Conservation (phyloP, 768 basidiomycete species). For the Agrocybe pediades region DNA sequence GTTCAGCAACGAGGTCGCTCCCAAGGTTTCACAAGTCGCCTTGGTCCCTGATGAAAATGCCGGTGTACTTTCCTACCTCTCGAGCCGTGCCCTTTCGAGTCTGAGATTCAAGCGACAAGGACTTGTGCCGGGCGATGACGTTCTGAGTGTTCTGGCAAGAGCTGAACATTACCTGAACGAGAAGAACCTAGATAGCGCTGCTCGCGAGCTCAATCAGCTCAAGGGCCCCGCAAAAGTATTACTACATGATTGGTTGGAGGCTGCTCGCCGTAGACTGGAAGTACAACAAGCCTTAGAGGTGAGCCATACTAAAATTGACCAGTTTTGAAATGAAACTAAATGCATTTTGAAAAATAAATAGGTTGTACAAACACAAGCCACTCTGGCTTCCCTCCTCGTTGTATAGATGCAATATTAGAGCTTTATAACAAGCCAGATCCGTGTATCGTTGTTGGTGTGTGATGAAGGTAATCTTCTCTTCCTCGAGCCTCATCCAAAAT, state of each 20-base stretch:
- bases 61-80: conserved; percentile 83
- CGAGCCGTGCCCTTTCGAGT: conserved; percentile 73
- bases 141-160: conserved; percentile 82
- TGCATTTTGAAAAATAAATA: conserved; percentile 35
- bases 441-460: conserved; percentile 2
- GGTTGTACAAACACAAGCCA: conserved; percentile 86
- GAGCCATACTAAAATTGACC: conserved; percentile 15
- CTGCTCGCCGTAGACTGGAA: conserved; percentile 84
- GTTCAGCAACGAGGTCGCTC: conserved; percentile 83
- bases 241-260: conserved; percentile 86
- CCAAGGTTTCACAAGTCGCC: conserved; percentile 85
- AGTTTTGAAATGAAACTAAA: conserved; percentile 14
- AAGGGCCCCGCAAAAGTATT: conserved; percentile 77
- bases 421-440: conserved; percentile 9
- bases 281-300: conserved; percentile 93
- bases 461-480: not conserved
- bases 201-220: conserved; percentile 90
- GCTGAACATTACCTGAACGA: conserved; percentile 89
- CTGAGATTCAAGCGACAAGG: conserved; percentile 84
- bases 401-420: conserved; percentile 44
- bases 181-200: conserved; percentile 89
- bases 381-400: conserved; percentile 77
- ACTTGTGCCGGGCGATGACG: conserved; percentile 78
- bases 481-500: conserved; percentile 18
- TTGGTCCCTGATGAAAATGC: conserved; percentile 91